phyloP scores from a whole-genome alignment of 805 yeast species.

The Danielozyma ontarioensis region DNA sequence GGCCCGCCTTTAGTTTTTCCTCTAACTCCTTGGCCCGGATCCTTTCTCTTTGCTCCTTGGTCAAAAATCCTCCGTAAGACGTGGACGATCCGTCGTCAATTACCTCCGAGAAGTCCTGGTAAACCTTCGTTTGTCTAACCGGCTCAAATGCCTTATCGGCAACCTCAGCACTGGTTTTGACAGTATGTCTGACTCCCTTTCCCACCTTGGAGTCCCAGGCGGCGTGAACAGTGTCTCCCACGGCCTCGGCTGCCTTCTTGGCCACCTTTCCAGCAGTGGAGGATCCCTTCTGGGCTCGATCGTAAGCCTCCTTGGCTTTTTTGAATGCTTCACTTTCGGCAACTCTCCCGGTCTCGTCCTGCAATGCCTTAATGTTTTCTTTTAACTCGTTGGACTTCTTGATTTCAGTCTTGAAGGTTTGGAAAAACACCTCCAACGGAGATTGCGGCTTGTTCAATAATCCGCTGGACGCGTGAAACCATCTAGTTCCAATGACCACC shows the following conservation, averaged over 20 bases:
- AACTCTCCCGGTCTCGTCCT: constrained; percentile 91
- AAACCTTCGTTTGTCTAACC: constrained; percentile 82
- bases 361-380: constrained; percentile 87
- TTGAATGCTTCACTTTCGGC: constrained; percentile 93
- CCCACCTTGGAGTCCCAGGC: constrained; percentile 98
- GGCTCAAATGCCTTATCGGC: constrained; percentile 92
- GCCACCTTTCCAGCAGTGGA: constrained; percentile 71
- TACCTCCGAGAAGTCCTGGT: constrained; percentile 82
- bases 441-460: constrained; percentile 43
- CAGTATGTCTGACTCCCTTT: constrained; percentile 79
- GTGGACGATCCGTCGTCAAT: constrained; percentile 89
- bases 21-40: constrained; percentile 54
- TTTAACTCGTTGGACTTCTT: constrained; percentile 85
- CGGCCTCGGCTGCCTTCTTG: constrained; percentile 86
- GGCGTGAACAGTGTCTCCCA: constrained; percentile 80
- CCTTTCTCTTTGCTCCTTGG: constrained; percentile 71
- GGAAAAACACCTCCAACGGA: constrained; percentile 88
- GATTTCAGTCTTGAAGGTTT: constrained; percentile 89
- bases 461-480: constrained; percentile 12
- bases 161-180: constrained; percentile 73
- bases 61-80: constrained; percentile 87
- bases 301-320: constrained; percentile 88
- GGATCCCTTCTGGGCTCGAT: constrained; percentile 68
- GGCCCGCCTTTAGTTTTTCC: constrained; percentile 53
- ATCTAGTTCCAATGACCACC: too few species aligned